Evolutionary conservation across 2,329 filamentous ascomycete species (phyloP).

Genomic region (Cercospora zeae-maydis): DNA sequence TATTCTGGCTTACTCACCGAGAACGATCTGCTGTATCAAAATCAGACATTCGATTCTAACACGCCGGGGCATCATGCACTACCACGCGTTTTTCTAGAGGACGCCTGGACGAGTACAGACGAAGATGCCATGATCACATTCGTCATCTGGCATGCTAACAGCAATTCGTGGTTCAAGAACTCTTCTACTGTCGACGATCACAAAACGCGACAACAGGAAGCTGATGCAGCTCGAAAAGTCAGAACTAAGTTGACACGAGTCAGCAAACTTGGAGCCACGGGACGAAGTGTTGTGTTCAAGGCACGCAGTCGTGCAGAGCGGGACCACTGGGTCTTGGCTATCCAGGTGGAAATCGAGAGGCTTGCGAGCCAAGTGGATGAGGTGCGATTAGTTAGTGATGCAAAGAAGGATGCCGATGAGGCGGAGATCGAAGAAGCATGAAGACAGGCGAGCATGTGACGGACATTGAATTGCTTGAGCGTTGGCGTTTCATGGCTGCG

Average conservation of each 20-base stretch:
- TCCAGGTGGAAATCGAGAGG: slow-evolving; percentile 64
- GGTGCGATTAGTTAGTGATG: slow-evolving; percentile 42
- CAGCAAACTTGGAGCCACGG: slow-evolving; percentile 57
- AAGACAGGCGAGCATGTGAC: background rate
- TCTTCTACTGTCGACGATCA: slow-evolving; percentile 34
- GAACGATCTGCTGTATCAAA: slow-evolving; percentile 60
- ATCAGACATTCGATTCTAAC: slow-evolving; percentile 62
- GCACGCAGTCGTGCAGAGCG: slow-evolving; percentile 61
- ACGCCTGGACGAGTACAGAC: slow-evolving; percentile 60
- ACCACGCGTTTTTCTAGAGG: slow-evolving; percentile 58
- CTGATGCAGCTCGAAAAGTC: slow-evolving; percentile 8
- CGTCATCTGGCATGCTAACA: slow-evolving; percentile 61
- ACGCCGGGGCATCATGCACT: slow-evolving; percentile 58
- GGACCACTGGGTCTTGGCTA: slow-evolving; percentile 65
- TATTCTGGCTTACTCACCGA: slow-evolving; percentile 63
- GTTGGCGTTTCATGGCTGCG: background rate
- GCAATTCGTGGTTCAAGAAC: slow-evolving; percentile 54
- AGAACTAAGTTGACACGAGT: slow-evolving; percentile 54
- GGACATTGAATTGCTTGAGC: background rate
- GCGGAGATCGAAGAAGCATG: background rate
- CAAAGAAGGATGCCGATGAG: background rate
- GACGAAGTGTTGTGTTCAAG: slow-evolving; percentile 63
- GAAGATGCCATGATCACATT: slow-evolving; percentile 65
- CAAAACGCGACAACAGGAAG: slow-evolving; percentile 18
- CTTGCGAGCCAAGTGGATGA: slow-evolving; percentile 51